These are phyloP conservation scores for Linnemannia zychae DNA, from an alignment of 192 early-diverging fungal species.

Conservation along the genomic window DNA sequence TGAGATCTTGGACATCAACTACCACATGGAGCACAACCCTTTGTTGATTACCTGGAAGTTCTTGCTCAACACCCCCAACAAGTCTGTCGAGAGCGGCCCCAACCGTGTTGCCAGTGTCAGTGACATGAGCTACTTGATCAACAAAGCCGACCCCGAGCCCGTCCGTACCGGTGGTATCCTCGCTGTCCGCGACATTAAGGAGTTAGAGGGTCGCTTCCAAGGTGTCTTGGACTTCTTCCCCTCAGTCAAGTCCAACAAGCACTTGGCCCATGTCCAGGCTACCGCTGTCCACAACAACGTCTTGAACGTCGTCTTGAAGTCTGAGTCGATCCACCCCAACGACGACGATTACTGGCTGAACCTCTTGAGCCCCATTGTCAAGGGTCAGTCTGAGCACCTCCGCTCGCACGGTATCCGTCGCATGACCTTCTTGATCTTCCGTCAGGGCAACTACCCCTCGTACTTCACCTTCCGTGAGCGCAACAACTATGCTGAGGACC, in stretches of 20 bases:
- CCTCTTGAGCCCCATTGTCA: conserved; percentile 72
- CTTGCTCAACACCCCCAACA: conserved; percentile 72
- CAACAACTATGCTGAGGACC: conserved; percentile 87
- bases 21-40: conserved; percentile 72
- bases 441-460: conserved; percentile 85
- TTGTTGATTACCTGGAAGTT: conserved; percentile 86
- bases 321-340: conserved; percentile 70
- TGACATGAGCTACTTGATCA: conserved; percentile 84
- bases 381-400: conserved; percentile 70
- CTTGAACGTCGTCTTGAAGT: conserved; percentile 86
- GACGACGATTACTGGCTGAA: conserved; percentile 78
- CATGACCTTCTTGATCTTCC: conserved; percentile 90
- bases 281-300: conserved; percentile 75
- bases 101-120: conserved; percentile 84
- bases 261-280: conserved; percentile 29
- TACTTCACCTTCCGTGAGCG: conserved; percentile 98
- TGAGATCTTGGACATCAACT: conserved; percentile 89
- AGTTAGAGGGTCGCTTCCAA: conserved; percentile 75
- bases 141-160: conserved; percentile 78
- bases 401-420: conserved; percentile 86
- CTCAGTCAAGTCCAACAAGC: conserved; percentile 56
- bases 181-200: conserved; percentile 74
- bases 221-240: conserved; percentile 74
- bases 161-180: conserved; percentile 91
- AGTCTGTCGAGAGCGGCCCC: conserved; percentile 58